These are phyloP conservation scores for Cercophora newfieldiana DNA, from an alignment of 495 filamentous ascomycete species.

Conservation along the genomic window DNA sequence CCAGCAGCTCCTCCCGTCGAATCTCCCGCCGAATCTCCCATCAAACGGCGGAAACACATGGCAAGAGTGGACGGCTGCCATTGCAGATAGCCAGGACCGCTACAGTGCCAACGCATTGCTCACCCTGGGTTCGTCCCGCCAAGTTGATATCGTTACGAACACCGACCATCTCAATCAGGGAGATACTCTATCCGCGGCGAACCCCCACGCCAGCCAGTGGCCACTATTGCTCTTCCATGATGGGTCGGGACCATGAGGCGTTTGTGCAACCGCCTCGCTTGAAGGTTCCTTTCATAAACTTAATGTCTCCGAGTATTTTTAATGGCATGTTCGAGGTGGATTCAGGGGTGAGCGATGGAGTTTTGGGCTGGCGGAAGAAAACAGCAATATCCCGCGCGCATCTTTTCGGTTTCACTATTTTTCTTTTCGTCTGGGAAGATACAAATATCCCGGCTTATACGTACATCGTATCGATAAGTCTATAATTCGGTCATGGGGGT, in stretches of 20 bases:
- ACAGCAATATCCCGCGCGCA: background rate
- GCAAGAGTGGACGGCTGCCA: slow-evolving; percentile 50
- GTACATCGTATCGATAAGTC: background rate
- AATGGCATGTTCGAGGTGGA: background rate
- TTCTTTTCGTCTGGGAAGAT: background rate
- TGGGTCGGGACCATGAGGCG: background rate
- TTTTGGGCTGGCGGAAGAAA: background rate
- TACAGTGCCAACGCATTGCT: slow-evolving; percentile 47
- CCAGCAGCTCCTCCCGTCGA: slow-evolving; percentile 24
- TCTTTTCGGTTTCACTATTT: background rate
- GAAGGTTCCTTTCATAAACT: background rate
- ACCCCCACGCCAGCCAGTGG: slow-evolving; percentile 30
- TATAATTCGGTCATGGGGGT: background rate
- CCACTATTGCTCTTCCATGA: slow-evolving; percentile 33
- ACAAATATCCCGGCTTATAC: background rate
- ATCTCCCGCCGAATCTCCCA: too few relatives aligned
- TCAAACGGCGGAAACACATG: slow-evolving; percentile 37
- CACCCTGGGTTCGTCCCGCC: slow-evolving; percentile 35
- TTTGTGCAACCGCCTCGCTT: background rate
- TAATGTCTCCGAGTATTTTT: background rate
- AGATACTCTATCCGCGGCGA: slow-evolving; percentile 18
- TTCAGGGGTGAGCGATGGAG: background rate
- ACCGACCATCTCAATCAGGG: slow-evolving; percentile 24
- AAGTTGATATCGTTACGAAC: slow-evolving; percentile 22
- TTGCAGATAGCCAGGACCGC: slow-evolving; percentile 47